Evolutionary conservation across 306 rosid genomes (phyloP), one percentile per base, ranked within the genome.

Genomic region (Citrullus amarus): DNA sequence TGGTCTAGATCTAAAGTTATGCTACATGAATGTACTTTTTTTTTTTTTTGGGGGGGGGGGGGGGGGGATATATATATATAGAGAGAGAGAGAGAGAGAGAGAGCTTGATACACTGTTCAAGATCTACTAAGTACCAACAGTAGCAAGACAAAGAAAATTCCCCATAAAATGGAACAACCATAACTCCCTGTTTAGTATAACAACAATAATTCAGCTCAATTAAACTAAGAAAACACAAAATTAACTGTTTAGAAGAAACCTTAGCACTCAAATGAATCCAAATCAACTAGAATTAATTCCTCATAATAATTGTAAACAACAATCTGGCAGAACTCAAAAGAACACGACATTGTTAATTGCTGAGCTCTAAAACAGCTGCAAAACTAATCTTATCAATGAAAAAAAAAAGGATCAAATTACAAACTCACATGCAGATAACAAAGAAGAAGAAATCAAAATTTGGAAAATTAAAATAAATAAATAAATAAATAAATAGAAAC

Each of bases 71-170:
- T 48, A 48, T 48, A 12, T 48, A 46, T 46, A 46, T 2, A 44
- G 1, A 44, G 48, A 46, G 14, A 41, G 44, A 41, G 44, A 48
- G 53, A n/a, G n/a, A n/a, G n/a, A 48, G 17, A 48, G 54, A 53
- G 32, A 51, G n/a, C 62, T 73, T 43, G 8, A 32, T 41, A 32
- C 62, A 34, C 61, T 53, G 43, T 72, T 74, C 62, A 74, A 74
- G 78, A 51, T 74, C 78, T 74, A 66, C 50, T 38, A 38, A 66
- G 72, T 66, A 74, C 78, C 16, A 74, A 53, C 63, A 74, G 62
- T 5, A 15, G 9, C 20, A 74, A 22, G 15, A 36, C 20, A 20
- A 68, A 68, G 16, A 43, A 70, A 25, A 22, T 41, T 67, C 30
- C 28, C 50, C 50, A 0, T 9, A 71, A 44, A 71, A 71, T 1